Base-by-base conservation (phyloP, 352 stramenopile species). In the Aphanomyces stellatus region DNA sequence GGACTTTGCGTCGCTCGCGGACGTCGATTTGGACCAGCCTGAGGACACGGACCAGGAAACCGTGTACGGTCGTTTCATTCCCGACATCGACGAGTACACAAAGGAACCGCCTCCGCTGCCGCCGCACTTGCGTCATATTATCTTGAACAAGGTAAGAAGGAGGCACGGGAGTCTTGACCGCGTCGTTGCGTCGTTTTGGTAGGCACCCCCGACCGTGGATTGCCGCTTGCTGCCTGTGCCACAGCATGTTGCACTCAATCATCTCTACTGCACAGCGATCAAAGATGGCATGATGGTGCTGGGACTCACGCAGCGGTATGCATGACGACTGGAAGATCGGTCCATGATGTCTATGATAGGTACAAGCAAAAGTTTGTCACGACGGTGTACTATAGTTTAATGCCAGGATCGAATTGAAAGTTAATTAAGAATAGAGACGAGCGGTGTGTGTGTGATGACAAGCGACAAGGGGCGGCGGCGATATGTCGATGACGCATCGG, bases 281-380 rank as follows among this genome's bases (percentile, higher is more conserved):
- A 98, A 98, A 77, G 97, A 99, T 78, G 97, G 98, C 60, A 99
- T 99, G 94, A 99, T 99, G 96, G 97, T 99, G 55, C 86, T 99
- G 25, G 96, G 96, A 60, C 98, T 99, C 78, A 99, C 97, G 24
- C 96, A 99, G 68, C 87, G 97, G 48, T 93, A 93, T 76, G 30
- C 19, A 28, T 19, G 17, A 34, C 22, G 7, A 33, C 35, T 15
- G 1, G 11, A 4, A 61, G 15, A 25, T 15, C 22, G 5, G 19
- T 27, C 7, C 17, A 53, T 13, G 17, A 51, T 24, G 2, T 65
- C 13, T 51, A 27, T 7, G 4, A 22, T 55, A 70, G 63, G 27
- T 96, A 91, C 74, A 97, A 98, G 80, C 94, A 97, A 60, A 99
- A 99, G 74, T 98, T 98, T 75, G 94, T 98, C 64, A 99, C 96